phyloP scores from a whole-genome alignment of 108 stramenopile genomes.

The Conticribra guillardii region DNA sequence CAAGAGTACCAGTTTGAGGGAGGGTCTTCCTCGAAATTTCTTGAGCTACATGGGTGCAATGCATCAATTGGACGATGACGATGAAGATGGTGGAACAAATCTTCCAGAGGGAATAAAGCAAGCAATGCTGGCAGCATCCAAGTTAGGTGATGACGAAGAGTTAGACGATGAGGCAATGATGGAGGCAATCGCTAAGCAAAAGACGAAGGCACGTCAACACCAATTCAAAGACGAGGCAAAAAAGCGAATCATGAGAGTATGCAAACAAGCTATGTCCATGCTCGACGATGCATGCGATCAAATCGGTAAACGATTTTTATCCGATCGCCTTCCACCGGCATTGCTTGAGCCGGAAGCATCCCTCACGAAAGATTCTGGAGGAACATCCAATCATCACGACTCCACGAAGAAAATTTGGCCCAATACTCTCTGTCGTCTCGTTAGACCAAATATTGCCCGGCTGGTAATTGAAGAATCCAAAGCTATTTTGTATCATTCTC shows the following conservation, averaged over 20 bases:
- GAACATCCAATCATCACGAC: slow-evolving; percentile 29
- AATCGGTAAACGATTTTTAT: slow-evolving; percentile 89
- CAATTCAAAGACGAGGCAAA: slow-evolving; percentile 75
- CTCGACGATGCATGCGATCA: slow-evolving; percentile 95
- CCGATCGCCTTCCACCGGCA: slow-evolving; percentile 93
- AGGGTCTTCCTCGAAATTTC: slow-evolving; percentile 89
- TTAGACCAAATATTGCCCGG: slow-evolving; percentile 87
- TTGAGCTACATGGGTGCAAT: slow-evolving; percentile 93
- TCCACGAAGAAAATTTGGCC: slow-evolving; percentile 68
- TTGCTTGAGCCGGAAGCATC: slow-evolving; percentile 63
- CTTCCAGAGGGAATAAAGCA: slow-evolving; percentile 75
- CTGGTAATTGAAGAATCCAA: slow-evolving; percentile 91
- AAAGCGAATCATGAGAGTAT: slow-evolving; percentile 81
- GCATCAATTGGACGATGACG: slow-evolving; percentile 61
- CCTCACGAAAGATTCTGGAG: slow-evolving; percentile 56
- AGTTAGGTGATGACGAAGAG: slow-evolving; percentile 32
- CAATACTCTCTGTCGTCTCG: slow-evolving; percentile 78
- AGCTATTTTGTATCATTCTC: slow-evolving; percentile 96
- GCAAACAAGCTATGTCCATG: slow-evolving; percentile 79
- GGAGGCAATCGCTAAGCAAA: slow-evolving; percentile 26
- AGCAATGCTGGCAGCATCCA: slow-evolving; percentile 30
- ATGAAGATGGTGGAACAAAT: slow-evolving; percentile 32
- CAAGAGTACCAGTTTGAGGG: slow-evolving; percentile 63
- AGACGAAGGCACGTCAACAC: slow-evolving; percentile 42
- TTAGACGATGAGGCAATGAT: slow-evolving; percentile 47